These are phyloP conservation scores for Aspergillus transmontanensis DNA, from an alignment of 2,329 filamentous ascomycete genomes.

Conservation along the genomic window DNA sequence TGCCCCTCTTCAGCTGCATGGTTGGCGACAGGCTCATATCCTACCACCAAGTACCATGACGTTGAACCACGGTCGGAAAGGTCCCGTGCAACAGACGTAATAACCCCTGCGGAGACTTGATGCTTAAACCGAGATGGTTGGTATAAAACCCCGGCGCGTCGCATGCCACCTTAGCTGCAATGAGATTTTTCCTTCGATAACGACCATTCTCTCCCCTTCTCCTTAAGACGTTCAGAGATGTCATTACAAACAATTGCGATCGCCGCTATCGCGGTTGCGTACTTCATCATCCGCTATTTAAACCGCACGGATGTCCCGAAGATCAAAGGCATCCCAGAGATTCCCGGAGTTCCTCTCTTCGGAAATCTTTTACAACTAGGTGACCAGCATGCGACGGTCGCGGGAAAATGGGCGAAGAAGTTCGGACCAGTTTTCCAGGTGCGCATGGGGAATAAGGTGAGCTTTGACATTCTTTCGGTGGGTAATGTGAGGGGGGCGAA, in stretches of 20 bases:
- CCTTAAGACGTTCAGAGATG: slow-evolving; percentile 21
- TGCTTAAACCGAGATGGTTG: background rate
- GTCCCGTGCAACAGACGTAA: slow-evolving; percentile 10
- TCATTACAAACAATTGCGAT: slow-evolving; percentile 35
- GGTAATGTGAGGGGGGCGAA: slow-evolving; percentile 9
- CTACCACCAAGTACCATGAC: background rate
- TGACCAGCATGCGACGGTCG: slow-evolving; percentile 57
- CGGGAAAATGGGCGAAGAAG: slow-evolving; percentile 60
- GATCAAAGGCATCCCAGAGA: slow-evolving; percentile 64
- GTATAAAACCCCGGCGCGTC: background rate
- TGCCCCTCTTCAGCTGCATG: background rate
- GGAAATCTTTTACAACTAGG: slow-evolving; percentile 66
- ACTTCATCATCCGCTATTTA: slow-evolving; percentile 45
- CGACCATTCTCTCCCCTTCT: background rate
- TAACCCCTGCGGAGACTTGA: background rate
- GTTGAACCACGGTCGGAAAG: slow-evolving; percentile 15
- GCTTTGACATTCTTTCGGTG: background rate
- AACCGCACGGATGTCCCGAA: slow-evolving; percentile 60
- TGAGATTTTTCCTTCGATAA: background rate
- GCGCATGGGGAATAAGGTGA: slow-evolving; percentile 67
- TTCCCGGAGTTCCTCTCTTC: slow-evolving; percentile 64
- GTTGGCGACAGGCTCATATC: background rate
- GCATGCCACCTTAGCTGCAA: background rate
- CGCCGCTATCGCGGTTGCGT: slow-evolving; percentile 38
- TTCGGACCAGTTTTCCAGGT: slow-evolving; percentile 69